Percentiles rank a stretch among this genome's conserved stretches.
phyloP scores from a whole-genome alignment of 768 basidiomycete species.

The Russula sp. region DNA sequence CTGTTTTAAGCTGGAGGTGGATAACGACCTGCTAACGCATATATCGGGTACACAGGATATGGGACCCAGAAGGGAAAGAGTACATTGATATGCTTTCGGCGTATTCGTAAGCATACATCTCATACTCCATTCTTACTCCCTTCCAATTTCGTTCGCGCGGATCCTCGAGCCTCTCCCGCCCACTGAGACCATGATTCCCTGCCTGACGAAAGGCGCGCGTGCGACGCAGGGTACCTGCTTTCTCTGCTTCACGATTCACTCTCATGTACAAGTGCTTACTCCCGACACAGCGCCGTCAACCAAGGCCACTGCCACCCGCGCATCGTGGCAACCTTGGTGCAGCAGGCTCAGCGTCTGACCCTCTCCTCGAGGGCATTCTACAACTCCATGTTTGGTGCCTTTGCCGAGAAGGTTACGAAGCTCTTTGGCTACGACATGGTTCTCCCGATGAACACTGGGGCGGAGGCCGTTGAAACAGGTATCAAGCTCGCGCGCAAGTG shows the following conservation, averaged over 20 bases:
- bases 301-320: slow-evolving; percentile 93
- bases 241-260: not conserved
- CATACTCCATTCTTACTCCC: slow-evolving; percentile 4
- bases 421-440: slow-evolving; percentile 94
- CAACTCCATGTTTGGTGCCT: slow-evolving; percentile 85
- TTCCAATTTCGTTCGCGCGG: not conserved
- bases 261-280: not conserved
- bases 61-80: slow-evolving; percentile 91
- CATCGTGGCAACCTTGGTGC: slow-evolving; percentile 72
- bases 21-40: slow-evolving; percentile 19
- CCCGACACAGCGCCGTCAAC: slow-evolving; percentile 67
- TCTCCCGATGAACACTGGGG: slow-evolving; percentile 97
- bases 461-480: slow-evolving; percentile 97
- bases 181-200: not conserved
- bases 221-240: not conserved
- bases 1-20: slow-evolving; percentile 32
- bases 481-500: slow-evolving; percentile 95
- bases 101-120: slow-evolving; percentile 65
- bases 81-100: slow-evolving; percentile 99
- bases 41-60: slow-evolving; percentile 44
- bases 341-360: slow-evolving; percentile 85
- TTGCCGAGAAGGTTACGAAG: slow-evolving; percentile 74
- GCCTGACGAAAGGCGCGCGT: not conserved
- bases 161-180: not conserved
- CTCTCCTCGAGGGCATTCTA: slow-evolving; percentile 96